These are phyloP conservation scores for Fusarium camptoceras DNA, from an alignment of 2,329 filamentous ascomycete genomes.

Conservation along the genomic window DNA sequence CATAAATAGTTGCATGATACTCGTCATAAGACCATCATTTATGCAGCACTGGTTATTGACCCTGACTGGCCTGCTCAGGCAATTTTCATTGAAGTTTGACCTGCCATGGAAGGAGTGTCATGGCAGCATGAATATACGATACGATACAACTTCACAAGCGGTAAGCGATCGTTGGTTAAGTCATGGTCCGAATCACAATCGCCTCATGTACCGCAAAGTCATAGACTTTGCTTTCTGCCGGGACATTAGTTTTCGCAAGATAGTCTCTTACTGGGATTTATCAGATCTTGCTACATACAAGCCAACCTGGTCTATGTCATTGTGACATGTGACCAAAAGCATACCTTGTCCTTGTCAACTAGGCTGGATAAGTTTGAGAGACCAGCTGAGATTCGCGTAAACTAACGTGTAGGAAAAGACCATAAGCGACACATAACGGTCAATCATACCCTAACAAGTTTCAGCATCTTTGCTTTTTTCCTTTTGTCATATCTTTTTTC, in stretches of 20 bases:
- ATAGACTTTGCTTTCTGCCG: not conserved
- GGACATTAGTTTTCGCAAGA: not conserved
- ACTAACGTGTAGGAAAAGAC: slow-evolving; percentile 13
- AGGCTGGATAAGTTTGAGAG: slow-evolving; percentile 5
- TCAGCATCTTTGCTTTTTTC: slow-evolving; percentile 14
- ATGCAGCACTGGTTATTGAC: not conserved
- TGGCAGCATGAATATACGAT: slow-evolving; percentile 9
- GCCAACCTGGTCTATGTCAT: slow-evolving; percentile 12
- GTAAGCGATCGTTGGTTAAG: not conserved
- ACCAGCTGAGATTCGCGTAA: slow-evolving; percentile 22
- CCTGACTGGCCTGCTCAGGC: not conserved
- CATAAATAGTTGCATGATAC: slow-evolving; percentile 17
- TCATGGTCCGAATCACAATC: not conserved
- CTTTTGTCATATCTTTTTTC: not conserved
- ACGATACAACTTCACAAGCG: not conserved
- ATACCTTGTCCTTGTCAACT: slow-evolving; percentile 9
- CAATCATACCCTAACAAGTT: slow-evolving; percentile 7
- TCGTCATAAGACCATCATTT: slow-evolving; percentile 15
- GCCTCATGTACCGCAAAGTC: not conserved
- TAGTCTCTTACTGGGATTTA: slow-evolving; percentile 18
- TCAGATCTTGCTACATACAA: slow-evolving; percentile 23
- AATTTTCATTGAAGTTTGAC: not conserved
- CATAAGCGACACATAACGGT: slow-evolving; percentile 7
- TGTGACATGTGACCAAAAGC: slow-evolving; percentile 20
- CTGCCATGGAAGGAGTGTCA: slow-evolving; percentile 8